Evolutionary conservation across 2,329 filamentous ascomycete species (phyloP), one percentile per base, ranked within the genome.

Genomic region (Penicillium sp.): DNA sequence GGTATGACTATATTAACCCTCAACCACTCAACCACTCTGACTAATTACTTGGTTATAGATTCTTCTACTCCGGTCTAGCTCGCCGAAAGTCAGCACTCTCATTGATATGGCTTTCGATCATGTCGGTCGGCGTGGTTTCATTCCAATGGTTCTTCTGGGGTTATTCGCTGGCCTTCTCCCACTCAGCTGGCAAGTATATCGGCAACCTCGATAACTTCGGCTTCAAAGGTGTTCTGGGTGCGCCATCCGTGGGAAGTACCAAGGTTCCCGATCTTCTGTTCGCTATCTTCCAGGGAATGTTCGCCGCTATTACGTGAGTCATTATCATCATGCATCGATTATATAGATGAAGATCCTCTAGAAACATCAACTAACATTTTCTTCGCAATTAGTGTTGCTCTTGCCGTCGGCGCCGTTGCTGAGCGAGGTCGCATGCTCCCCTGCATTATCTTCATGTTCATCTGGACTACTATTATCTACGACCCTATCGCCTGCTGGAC

Each of bases 91-190:
- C 91, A 0, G 92, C 92, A 4, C 82, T 96, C 54, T 90, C 91
- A 19, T 82, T 96, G 61, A 89, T 96, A 74, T 93, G 90, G 83
- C 83, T 96, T 4, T 90, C 90, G 15, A 84, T 96, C 79, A 88
- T 96, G 79, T 88, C 90, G 17, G 85, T 89, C 4, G 89, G 86
- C 12, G 86, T 96, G 63, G 86, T 92, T 60, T 88, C 86, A 49
- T 96, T 96, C 77, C 91, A 96, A 72, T 96, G 92, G 91, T 96
- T 96, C 81, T 93, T 96, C 81, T 96, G 91, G 91, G 91, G 91
- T 48, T 96, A 91, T 73, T 92, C 89, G 5, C 78, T 94, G 12
- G 86, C 89, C 48, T 94, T 93, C 73, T 94, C 90, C 17, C 90
- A 93, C 75, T 82, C 83, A 2, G 89, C 89, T 27, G 87, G 88